Evolutionary conservation across 495 filamentous ascomycete genomes (phyloP), one percentile per base, ranked within the genome.

Genomic region (Daldinia childiae): DNA sequence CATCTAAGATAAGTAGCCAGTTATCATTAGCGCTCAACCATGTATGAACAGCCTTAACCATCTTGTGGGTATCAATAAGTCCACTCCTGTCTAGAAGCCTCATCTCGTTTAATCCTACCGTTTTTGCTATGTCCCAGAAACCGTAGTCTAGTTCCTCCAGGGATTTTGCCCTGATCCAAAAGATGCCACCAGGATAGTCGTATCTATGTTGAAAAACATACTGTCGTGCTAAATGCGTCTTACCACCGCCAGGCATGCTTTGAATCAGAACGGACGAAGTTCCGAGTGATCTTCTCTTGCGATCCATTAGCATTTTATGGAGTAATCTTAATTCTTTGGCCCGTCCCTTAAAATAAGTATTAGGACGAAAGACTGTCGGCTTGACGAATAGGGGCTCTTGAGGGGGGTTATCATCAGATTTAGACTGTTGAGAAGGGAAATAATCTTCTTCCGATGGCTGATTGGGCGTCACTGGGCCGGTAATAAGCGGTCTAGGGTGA

Each of bases 1-100:
- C 92, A 70, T 95, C 92, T 32, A 94, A 84, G 4, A 95, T 83
- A 58, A 95, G 78, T 7, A 95, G 81, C 92, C 92, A 95, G 7
- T 89, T 86, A 3, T 89, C 81, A n/a, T 87, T 87, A 29, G 77
- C 80, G 66, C 89, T 90, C 38, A 95, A 86, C 92, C 93, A 95
- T 14, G 82, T 79, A 15, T 86, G 86, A 8, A 94, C 91, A 1
- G 85, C 73, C 21, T 83, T 81, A 9, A 92, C 85, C 67, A 89
- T 90, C 41, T 82, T 80, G 9, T 81, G 80, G 1, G 85, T 77
- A 66, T 88, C 82, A 17, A 82, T 76, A 29, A 82, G 77, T 27
- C 82, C 78, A 14, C 77, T 77, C 21, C 63, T 67, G 50, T 81
- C 72, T 48, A 75, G 29, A 1, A 71, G 36, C 6, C 78, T 78